phyloP scores from a whole-genome alignment of 1,284 basidiomycete genomes.

The Butyriboletus appendiculatus region DNA sequence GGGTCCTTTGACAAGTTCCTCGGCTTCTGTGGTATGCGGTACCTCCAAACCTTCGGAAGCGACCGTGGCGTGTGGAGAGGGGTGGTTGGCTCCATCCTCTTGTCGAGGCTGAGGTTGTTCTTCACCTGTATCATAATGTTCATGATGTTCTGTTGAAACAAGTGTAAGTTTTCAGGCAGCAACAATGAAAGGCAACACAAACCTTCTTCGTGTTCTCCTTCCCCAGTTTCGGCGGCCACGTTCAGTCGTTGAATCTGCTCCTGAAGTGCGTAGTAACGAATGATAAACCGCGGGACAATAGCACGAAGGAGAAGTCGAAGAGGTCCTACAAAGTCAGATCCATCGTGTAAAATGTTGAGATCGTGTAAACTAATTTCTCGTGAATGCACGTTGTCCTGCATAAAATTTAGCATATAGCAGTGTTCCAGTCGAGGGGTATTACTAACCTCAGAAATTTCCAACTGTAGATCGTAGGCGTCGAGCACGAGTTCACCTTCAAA shows the following conservation, averaged over 20 bases:
- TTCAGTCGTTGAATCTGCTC: conserved; percentile 54
- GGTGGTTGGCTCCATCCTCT: background rate
- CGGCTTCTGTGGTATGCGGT: conserved; percentile 8
- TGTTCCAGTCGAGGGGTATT: background rate
- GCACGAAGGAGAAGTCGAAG: conserved; percentile 60
- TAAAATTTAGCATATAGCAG: conserved; percentile 6
- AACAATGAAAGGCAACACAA: background rate
- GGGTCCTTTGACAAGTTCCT: conserved; percentile 19
- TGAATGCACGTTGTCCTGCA: conserved; percentile 73
- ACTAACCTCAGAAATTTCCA: conserved; percentile 65
- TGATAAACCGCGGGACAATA: conserved; percentile 60
- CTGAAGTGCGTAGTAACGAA: conserved; percentile 63
- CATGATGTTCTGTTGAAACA: conserved; percentile 14
- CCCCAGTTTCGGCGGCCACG: conserved; percentile 27
- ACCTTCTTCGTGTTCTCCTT: conserved; percentile 24
- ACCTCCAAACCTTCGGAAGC: conserved; percentile 5
- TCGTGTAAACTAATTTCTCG: conserved; percentile 74
- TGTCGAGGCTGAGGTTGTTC: conserved; percentile 6
- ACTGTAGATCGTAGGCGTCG: conserved; percentile 65
- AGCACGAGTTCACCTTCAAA: conserved; percentile 62
- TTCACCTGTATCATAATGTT: conserved; percentile 11
- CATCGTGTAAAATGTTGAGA: conserved; percentile 69
- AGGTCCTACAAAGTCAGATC: conserved; percentile 60
- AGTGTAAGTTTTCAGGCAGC: conserved; percentile 1
- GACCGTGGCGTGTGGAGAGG: background rate